A percentile compares a stretch with the other conserved stretches of the same genome.
phyloP scores from a whole-genome alignment of 2,329 filamentous ascomycete genomes.

The Xylariaceae sp. region DNA sequence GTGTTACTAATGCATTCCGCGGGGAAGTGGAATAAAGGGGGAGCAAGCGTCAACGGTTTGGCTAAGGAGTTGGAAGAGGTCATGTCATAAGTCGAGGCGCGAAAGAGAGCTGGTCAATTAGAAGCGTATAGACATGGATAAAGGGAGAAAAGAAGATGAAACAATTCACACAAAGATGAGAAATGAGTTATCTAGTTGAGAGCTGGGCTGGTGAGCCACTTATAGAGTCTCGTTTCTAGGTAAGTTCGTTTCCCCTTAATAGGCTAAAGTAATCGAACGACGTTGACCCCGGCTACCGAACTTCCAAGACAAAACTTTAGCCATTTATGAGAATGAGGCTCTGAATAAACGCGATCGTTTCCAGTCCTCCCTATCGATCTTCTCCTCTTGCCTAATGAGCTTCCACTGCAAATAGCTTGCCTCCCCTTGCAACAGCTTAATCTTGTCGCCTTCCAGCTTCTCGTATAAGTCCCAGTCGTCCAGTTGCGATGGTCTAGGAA shows the following conservation, averaged over 20 bases:
- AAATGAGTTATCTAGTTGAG: too few species aligned
- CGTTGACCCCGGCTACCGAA: neutral
- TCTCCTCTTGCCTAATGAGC: slow-evolving; percentile 33
- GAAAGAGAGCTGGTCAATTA: too few species aligned
- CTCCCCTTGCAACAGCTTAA: slow-evolving; percentile 44
- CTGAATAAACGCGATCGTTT: slow-evolving; percentile 23
- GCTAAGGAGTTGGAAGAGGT: too few species aligned
- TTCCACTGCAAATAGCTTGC: slow-evolving; percentile 47
- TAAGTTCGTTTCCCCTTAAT: neutral
- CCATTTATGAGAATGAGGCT: slow-evolving; percentile 20
- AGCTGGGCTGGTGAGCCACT: too few species aligned
- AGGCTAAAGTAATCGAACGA: neutral
- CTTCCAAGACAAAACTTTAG: neutral
- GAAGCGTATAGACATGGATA: too few species aligned
- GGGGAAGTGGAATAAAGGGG: too few species aligned
- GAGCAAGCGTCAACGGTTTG: too few species aligned
- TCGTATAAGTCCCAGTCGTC: slow-evolving; percentile 60
- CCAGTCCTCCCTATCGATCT: slow-evolving; percentile 32
- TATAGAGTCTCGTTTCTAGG: too few species aligned
- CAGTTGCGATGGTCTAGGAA: slow-evolving; percentile 56
- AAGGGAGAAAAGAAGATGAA: too few species aligned
- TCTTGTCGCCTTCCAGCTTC: slow-evolving; percentile 47
- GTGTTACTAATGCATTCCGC: too few species aligned
- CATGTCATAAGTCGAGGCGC: too few species aligned
- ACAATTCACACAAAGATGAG: too few species aligned